Evolutionary conservation across 306 rosid genomes (phyloP).

Genomic region (Parietaria judaica): DNA sequence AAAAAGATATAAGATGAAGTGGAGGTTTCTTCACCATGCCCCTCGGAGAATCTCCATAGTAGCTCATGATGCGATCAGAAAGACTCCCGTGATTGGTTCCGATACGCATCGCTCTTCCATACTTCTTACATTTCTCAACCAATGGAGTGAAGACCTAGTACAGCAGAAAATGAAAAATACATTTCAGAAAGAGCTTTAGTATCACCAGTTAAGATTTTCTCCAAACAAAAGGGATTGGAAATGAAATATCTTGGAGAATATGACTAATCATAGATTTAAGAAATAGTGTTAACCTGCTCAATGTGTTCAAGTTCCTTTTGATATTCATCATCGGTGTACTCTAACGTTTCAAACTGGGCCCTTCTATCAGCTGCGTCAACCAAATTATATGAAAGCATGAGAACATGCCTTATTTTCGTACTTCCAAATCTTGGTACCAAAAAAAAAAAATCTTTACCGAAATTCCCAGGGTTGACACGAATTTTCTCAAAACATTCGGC

Average conservation of each 20-base stretch:
- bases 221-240: neutral
- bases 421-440: neutral
- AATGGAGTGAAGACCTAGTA: constrained; percentile 80
- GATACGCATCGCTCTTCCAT: constrained; percentile 98
- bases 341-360: constrained; percentile 85
- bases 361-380: constrained; percentile 84
- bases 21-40: constrained; percentile 65
- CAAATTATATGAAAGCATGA: constrained; percentile 24
- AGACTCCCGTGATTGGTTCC: constrained; percentile 99
- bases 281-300: constrained; percentile 51
- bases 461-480: constrained; percentile 92
- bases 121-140: constrained; percentile 96
- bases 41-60: constrained; percentile 97
- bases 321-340: constrained; percentile 88
- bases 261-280: constrained; percentile 1
- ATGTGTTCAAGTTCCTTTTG: constrained; percentile 97
- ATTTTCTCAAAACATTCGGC: constrained; percentile 92
- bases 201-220: neutral
- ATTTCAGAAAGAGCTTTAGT: neutral
- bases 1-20: no score
- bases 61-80: constrained; percentile 99
- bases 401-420: neutral
- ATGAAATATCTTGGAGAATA: neutral
- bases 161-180: neutral
- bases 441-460: constrained; percentile 41